These are phyloP conservation scores for Dipteronia dyeriana DNA, from an alignment of 345 rosid species.

Conservation along the genomic window DNA sequence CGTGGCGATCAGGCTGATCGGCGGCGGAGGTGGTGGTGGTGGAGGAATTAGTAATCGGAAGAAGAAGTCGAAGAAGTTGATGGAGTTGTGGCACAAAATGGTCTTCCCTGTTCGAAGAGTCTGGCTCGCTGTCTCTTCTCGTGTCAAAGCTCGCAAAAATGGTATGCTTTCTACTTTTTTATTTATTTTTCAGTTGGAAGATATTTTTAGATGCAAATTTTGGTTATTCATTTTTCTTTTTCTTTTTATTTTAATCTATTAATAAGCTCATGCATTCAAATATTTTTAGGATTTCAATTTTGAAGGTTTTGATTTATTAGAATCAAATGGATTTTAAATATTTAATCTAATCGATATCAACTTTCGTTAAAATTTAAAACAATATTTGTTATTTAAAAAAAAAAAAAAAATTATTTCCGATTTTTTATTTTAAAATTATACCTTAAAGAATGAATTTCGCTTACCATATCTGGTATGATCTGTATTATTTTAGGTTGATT, in stretches of 20 bases:
- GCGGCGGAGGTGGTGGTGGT: neutral
- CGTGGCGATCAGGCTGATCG: conserved; percentile 15
- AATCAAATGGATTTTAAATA: no score
- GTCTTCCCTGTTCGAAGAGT: conserved; percentile 53
- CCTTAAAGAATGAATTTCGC: no score
- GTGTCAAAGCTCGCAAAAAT: conserved; percentile 46
- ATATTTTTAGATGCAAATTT: neutral
- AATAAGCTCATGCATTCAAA: no score
- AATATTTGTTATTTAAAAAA: no score
- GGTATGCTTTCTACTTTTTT: conserved; percentile 28
- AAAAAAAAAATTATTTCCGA: neutral
- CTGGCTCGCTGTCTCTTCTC: conserved; percentile 55
- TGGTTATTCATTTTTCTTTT: no score
- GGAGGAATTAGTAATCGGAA: neutral
- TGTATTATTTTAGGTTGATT: no score
- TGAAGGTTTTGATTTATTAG: no score
- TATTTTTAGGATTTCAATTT: neutral
- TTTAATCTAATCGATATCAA: no score
- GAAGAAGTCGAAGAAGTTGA: conserved; percentile 27
- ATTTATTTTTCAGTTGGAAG: neutral
- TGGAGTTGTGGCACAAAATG: conserved; percentile 60
- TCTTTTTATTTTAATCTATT: no score
- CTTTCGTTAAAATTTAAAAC: no score
- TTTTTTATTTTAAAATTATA: no score
- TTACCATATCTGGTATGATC: no score